phyloP scores from a whole-genome alignment of 495 filamentous ascomycete genomes.

The Aspergillus campestris region DNA sequence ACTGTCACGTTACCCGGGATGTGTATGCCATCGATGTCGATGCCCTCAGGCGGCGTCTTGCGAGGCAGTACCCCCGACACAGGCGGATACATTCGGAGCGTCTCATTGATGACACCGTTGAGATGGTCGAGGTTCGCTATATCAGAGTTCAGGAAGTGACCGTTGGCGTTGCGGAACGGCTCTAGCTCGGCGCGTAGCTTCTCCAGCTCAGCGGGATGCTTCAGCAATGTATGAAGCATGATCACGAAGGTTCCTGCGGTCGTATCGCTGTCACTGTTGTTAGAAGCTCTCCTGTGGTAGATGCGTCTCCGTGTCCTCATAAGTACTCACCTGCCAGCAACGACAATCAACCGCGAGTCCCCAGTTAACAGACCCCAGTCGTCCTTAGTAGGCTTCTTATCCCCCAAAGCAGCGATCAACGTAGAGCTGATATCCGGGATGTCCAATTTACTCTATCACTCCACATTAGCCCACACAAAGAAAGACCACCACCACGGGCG shows the following conservation, averaged over 20 bases:
- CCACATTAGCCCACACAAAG: background rate
- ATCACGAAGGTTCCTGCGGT: slow-evolving; percentile 44
- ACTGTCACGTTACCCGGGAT: slow-evolving; percentile 37
- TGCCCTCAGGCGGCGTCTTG: slow-evolving; percentile 36
- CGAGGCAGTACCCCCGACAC: slow-evolving; percentile 23
- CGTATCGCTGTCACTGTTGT: slow-evolving; percentile 39
- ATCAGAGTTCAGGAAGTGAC: slow-evolving; percentile 12
- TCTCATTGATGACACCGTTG: slow-evolving; percentile 35
- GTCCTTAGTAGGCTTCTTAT: slow-evolving; percentile 11
- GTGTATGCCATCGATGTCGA: slow-evolving; percentile 33
- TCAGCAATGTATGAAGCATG: slow-evolving; percentile 39
- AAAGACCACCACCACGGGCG: background rate
- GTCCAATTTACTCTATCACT: slow-evolving; percentile 15
- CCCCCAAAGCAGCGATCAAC: slow-evolving; percentile 17
- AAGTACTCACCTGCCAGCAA: slow-evolving; percentile 34
- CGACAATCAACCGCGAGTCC: slow-evolving; percentile 24
- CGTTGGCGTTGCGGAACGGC: slow-evolving; percentile 2
- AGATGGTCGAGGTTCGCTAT: slow-evolving; percentile 26
- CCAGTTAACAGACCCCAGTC: slow-evolving; percentile 21
- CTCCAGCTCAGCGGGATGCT: slow-evolving; percentile 25
- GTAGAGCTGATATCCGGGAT: slow-evolving; percentile 26
- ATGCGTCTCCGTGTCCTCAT: too few relatives aligned
- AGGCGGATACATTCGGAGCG: slow-evolving; percentile 24
- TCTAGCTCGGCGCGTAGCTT: slow-evolving; percentile 17
- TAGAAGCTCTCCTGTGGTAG: background rate